phyloP scores from a whole-genome alignment of 2,329 filamentous ascomycete genomes.

The Penicillium crustosum region DNA sequence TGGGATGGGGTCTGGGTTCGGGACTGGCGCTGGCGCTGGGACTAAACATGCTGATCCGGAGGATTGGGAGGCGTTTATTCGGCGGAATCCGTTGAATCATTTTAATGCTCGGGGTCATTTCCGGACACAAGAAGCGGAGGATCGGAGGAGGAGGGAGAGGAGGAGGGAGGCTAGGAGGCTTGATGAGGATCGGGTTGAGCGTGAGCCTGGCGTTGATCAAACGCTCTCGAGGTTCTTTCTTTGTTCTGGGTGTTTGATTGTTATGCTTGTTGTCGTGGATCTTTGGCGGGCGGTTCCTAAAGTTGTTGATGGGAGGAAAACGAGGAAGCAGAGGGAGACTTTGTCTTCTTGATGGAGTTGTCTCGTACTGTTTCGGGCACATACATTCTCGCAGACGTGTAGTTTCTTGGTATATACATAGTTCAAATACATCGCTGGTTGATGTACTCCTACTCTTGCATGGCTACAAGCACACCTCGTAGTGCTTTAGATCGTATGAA shows the following conservation, averaged over 20 bases:
- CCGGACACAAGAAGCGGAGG: constrained; percentile 67
- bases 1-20: not conserved
- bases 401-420: not conserved
- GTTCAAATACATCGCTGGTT: constrained; percentile 3
- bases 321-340: constrained; percentile 8
- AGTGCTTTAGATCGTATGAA: not conserved
- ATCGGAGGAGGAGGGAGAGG: constrained; percentile 52
- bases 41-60: constrained; percentile 22
- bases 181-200: constrained; percentile 20
- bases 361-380: too few species aligned
- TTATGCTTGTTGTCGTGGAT: constrained; percentile 28
- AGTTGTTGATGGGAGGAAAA: not conserved
- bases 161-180: constrained; percentile 39
- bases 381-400: not conserved
- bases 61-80: constrained; percentile 40
- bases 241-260: constrained; percentile 41
- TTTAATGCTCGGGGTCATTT: constrained; percentile 75
- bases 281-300: not conserved
- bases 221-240: constrained; percentile 38
- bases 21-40: not conserved
- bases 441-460: not conserved
- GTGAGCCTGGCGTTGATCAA: not conserved
- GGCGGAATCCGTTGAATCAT: constrained; percentile 63
- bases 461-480: not conserved
- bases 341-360: not conserved